phyloP scores from a whole-genome alignment of 1,284 basidiomycete genomes.

The Spongiforma sp. region DNA sequence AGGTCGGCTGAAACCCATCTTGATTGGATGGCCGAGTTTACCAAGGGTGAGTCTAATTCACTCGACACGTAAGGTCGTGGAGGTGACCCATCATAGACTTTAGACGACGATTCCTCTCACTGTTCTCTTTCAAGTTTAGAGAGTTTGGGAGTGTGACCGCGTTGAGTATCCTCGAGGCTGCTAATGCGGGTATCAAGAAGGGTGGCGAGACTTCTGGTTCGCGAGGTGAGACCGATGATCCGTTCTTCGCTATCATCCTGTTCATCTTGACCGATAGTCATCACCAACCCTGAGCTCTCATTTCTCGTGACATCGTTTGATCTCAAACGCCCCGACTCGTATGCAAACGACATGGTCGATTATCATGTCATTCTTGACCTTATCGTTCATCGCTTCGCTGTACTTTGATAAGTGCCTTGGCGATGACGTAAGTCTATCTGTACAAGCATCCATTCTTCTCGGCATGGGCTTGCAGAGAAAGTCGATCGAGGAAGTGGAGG shows the following conservation, averaged over 20 bases:
- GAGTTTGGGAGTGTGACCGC: conserved; percentile 91
- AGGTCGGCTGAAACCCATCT: conserved; percentile 65
- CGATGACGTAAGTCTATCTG: conserved; percentile 68
- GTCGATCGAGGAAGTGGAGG: conserved; percentile 89
- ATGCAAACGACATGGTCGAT: conserved; percentile 95
- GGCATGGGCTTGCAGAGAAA: conserved; percentile 94
- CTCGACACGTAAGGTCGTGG: not conserved
- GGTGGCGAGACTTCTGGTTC: conserved; percentile 38
- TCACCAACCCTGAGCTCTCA: conserved; percentile 72
- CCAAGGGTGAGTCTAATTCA: conserved; percentile 66
- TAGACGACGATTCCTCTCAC: conserved; percentile 85
- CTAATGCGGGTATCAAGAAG: conserved; percentile 68
- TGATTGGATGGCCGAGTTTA: conserved; percentile 91
- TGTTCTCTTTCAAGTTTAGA: conserved; percentile 94
- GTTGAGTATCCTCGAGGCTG: conserved; percentile 89
- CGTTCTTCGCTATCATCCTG: not conserved
- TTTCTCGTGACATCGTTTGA: conserved; percentile 90
- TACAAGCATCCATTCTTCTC: conserved; percentile 89
- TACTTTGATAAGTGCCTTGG: conserved; percentile 87
- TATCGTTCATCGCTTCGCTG: conserved; percentile 80
- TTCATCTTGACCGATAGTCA: conserved; percentile 43
- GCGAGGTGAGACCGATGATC: conserved; percentile 42
- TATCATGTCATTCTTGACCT: conserved; percentile 95
- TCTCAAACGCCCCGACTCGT: conserved; percentile 94
- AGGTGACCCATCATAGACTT: conserved; percentile 68